Base-by-base conservation (phyloP, 140 eudicot genomes). In the Stevia rebaudiana region DNA sequence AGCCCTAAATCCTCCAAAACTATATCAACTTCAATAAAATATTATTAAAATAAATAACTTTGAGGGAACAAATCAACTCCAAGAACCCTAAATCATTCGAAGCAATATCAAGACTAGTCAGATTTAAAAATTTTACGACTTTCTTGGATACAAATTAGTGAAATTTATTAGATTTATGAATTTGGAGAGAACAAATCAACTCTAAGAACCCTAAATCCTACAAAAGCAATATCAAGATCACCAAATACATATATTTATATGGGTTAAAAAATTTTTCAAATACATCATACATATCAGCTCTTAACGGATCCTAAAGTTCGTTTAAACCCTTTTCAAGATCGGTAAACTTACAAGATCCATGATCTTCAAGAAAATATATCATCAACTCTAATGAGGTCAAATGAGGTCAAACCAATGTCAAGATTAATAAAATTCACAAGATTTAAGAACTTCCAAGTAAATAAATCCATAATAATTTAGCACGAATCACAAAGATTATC, bases 171-270 rank as follows among this genome's bases (percentile, higher is more conserved):
- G 19, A 31, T 30, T 54, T 13, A 19, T 5, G 39, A 24, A 23
- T 37, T 36, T 36, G 41, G 41, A 5, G 16, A 11, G 11, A 46
- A 5, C 23, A 46, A 5, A 46, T 15, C 21, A 43, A 15, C 50
- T 6, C 50, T 15, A 43, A 46, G 23, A 46, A 6, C 52, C 7
- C 23, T 46, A 46, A 46, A 15, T 46, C 52, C 52, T 51, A 41
- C 70, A 63, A 51, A 51, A 23, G 15, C 11, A 17, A 55, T 15
- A 28, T 55, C 43, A 55, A 55, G 7, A 55, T 54, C 61, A 13
- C 2, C 28, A 54, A 54, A 30, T n/a, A n/a, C n/a, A n/a, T n/a
- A n/a, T n/a, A 54, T 25, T 28, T 6, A 28, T 1, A 6, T 40
- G 17, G 33, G 17, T 52, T 10, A 28, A 9, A 10, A 23, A 15